Evolutionary conservation across 192 early-diverging fungal species (phyloP).

Genomic region (Mortierella hygrophila): DNA sequence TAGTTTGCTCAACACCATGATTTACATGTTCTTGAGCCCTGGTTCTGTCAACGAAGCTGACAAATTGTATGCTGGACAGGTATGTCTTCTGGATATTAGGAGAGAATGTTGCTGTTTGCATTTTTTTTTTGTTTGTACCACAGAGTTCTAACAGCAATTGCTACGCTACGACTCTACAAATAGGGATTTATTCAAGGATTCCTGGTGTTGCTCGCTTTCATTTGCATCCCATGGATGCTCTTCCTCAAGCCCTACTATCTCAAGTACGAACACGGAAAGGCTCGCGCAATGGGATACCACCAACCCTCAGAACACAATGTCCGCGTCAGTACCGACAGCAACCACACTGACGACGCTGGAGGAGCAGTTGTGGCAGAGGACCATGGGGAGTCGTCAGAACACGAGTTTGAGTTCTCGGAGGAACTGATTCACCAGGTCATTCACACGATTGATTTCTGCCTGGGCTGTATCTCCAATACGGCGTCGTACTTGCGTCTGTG

Average conservation of each 20-base stretch:
- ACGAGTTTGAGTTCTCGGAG: slow-evolving; percentile 95
- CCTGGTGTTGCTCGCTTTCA: slow-evolving; percentile 85
- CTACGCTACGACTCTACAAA: neutral
- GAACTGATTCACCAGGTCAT: slow-evolving; percentile 97
- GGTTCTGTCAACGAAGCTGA: slow-evolving; percentile 80
- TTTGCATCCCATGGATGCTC: slow-evolving; percentile 98
- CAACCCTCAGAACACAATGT: slow-evolving; percentile 62
- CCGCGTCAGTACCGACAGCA: slow-evolving; percentile 51
- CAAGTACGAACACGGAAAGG: slow-evolving; percentile 82
- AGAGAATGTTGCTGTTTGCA: no score
- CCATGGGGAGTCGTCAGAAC: slow-evolving; percentile 13
- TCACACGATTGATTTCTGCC: slow-evolving; percentile 98
- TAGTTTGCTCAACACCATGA: slow-evolving; percentile 95
- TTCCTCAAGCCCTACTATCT: slow-evolving; percentile 91
- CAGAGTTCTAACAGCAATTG: neutral
- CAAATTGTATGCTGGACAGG: slow-evolving; percentile 86
- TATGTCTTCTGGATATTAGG: neutral
- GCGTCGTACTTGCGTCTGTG: slow-evolving; percentile 99
- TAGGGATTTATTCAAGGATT: slow-evolving; percentile 78
- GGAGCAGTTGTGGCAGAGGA: slow-evolving; percentile 75
- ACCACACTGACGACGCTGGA: slow-evolving; percentile 49
- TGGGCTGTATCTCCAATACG: slow-evolving; percentile 97
- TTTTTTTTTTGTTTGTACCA: no score
- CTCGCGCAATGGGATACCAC: slow-evolving; percentile 79
- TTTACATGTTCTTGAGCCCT: slow-evolving; percentile 98